Evolutionary conservation across 306 rosid species (phyloP).

Genomic region (Medicago lupulina): DNA sequence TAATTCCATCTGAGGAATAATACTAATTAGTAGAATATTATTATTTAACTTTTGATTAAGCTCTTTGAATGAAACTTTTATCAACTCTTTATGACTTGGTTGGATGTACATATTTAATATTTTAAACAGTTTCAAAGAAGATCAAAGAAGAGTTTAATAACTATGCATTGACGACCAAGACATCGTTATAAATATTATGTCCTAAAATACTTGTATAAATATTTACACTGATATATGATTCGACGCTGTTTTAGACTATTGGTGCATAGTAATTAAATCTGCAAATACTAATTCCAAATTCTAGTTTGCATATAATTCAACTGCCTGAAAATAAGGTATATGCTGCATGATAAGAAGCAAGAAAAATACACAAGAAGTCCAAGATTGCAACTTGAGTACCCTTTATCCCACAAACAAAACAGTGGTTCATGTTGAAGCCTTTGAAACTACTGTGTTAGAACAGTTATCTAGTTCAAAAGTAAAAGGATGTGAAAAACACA

Average conservation of each 20-base stretch:
- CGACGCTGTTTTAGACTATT: not conserved
- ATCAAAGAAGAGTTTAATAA: constrained; percentile 15
- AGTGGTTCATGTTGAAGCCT: constrained; percentile 23
- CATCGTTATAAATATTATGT: not conserved
- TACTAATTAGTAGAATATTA: constrained; percentile 35
- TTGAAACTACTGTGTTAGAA: not conserved
- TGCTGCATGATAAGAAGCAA: constrained; percentile 46
- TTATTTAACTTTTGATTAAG: constrained; percentile 37
- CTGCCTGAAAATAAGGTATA: constrained; percentile 28
- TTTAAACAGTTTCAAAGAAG: constrained; percentile 13
- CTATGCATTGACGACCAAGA: not conserved
- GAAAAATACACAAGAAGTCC: constrained; percentile 38
- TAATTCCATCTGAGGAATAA: constrained; percentile 63
- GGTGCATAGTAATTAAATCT: not conserved
- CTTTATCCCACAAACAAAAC: constrained; percentile 25
- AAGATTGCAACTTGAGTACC: constrained; percentile 30
- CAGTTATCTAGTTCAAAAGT: not conserved
- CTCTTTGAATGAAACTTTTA: constrained; percentile 48
- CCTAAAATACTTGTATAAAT: not conserved
- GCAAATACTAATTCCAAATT: constrained; percentile 43
- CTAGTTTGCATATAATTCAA: constrained; percentile 39
- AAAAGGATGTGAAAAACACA: not conserved
- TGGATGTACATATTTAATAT: constrained; percentile 41
- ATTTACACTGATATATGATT: not conserved
- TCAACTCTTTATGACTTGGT: constrained; percentile 40